A percentile compares a stretch with the other conserved stretches of the same genome.
Conservation (phyloP, 768 basidiomycete genomes). For the Panaeolus cyanescens region DNA sequence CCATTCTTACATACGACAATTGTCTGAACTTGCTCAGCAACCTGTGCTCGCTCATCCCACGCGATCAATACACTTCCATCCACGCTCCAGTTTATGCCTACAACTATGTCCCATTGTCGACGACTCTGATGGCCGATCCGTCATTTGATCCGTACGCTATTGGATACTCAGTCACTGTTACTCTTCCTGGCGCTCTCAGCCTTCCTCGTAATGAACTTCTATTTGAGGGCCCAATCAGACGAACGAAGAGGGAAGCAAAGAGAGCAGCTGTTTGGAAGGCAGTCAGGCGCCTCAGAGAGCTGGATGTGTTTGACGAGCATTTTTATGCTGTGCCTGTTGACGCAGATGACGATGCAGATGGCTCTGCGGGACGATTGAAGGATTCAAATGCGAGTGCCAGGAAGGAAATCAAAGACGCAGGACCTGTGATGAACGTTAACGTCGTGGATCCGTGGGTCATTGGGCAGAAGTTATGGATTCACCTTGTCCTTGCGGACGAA, state of each 20-base stretch:
- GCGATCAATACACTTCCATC: constrained; percentile 65
- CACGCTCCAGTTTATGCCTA: constrained; percentile 64
- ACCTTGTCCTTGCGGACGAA: constrained; percentile 56
- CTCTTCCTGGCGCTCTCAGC: constrained; percentile 68
- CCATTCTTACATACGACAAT: constrained; percentile 78
- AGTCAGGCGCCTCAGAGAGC: constrained; percentile 63
- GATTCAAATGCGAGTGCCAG: constrained; percentile 24
- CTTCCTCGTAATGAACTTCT: constrained; percentile 53
- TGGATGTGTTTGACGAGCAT: constrained; percentile 83
- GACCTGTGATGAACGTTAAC: constrained; percentile 56
- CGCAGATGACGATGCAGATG: constrained; percentile 48
- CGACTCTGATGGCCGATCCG: neutral
- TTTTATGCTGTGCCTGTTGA: constrained; percentile 69
- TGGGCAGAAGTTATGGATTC: constrained; percentile 60
- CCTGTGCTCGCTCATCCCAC: constrained; percentile 77
- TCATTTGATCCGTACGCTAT: neutral
- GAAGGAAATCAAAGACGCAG: constrained; percentile 44
- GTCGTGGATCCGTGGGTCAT: constrained; percentile 72
- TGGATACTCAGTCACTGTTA: constrained; percentile 35
- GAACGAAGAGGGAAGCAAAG: constrained; percentile 80
- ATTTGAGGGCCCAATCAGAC: constrained; percentile 59
- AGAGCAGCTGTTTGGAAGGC: constrained; percentile 82
- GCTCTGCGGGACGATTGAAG: constrained; percentile 43
- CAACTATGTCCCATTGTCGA: constrained; percentile 45
- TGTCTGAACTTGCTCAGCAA: constrained; percentile 70